Evolutionary conservation across 176 grass and related monocot genomes (phyloP).

Genomic region (Avena atlantica): DNA sequence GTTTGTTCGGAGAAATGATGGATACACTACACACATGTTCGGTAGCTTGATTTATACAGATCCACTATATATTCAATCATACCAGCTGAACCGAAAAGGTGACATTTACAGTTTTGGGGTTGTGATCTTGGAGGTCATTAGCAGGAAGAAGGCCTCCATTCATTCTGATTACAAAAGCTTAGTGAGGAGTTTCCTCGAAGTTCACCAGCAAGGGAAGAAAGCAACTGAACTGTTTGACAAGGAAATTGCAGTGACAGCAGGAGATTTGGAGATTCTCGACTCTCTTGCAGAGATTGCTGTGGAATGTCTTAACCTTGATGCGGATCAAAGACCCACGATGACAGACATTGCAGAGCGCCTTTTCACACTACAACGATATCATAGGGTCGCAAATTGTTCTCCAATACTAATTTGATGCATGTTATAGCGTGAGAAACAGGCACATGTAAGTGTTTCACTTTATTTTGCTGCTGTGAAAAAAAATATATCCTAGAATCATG

Average conservation of each 20-base stretch:
- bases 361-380: neutral
- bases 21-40: neutral
- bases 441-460: neutral
- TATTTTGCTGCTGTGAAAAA: neutral
- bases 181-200: neutral
- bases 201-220: neutral
- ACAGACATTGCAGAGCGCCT: neutral
- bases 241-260: neutral
- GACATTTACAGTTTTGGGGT: neutral
- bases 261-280: neutral
- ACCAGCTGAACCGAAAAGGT: neutral
- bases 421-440: neutral
- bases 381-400: neutral
- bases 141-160: neutral
- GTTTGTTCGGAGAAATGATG: neutral
- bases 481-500: neutral
- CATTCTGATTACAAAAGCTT: neutral
- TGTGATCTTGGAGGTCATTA: slow-evolving; percentile 3
- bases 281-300: neutral
- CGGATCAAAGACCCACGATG: neutral
- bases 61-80: neutral
- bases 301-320: neutral
- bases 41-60: neutral
- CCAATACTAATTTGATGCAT: neutral
- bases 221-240: neutral